A percentile compares a stretch with the other conserved stretches of the same genome.
These are phyloP conservation scores for Dendrobium chrysotoxum DNA, from an alignment of 106 monocot species.

Conservation along the genomic window DNA sequence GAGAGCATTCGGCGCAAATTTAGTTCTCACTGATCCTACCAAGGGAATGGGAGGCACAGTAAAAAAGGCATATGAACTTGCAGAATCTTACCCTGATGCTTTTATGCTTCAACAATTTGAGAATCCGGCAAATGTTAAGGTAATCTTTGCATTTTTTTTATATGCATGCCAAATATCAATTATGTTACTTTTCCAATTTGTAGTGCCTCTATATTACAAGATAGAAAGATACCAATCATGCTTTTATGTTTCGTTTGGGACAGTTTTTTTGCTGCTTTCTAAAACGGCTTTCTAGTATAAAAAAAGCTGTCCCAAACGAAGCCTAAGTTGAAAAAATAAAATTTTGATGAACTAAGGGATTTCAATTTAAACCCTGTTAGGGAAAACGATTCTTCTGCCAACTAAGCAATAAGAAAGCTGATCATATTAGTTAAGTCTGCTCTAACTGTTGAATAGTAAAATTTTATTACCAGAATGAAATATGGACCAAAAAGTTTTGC, in stretches of 20 bases:
- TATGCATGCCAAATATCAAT: not conserved
- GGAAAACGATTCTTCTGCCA: too few species aligned
- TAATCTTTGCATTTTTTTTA: constrained; percentile 13
- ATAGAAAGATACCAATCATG: too few species aligned
- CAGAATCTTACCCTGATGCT: constrained; percentile 53
- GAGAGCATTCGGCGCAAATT: constrained; percentile 86
- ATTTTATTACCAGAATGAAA: too few species aligned
- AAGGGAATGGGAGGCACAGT: constrained; percentile 98
- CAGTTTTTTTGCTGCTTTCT: too few species aligned
- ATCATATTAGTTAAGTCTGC: too few species aligned
- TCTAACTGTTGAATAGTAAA: too few species aligned
- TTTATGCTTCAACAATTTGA: constrained; percentile 97
- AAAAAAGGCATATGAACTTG: constrained; percentile 79
- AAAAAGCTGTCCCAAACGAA: too few species aligned
- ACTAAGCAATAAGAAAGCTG: too few species aligned
- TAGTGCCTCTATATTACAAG: not conserved
- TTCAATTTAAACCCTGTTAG: too few species aligned
- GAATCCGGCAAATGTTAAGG: constrained; percentile 90
- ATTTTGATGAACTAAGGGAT: not conserved
- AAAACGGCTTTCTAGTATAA: too few species aligned
- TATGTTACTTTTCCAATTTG: not conserved
- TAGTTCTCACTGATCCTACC: constrained; percentile 85
- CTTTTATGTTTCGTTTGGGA: too few species aligned
- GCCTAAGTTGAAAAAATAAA: not conserved
- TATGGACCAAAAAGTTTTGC: too few species aligned